Evolutionary conservation across 345 rosid species (phyloP).

Genomic region (Euphorbia peplus): DNA sequence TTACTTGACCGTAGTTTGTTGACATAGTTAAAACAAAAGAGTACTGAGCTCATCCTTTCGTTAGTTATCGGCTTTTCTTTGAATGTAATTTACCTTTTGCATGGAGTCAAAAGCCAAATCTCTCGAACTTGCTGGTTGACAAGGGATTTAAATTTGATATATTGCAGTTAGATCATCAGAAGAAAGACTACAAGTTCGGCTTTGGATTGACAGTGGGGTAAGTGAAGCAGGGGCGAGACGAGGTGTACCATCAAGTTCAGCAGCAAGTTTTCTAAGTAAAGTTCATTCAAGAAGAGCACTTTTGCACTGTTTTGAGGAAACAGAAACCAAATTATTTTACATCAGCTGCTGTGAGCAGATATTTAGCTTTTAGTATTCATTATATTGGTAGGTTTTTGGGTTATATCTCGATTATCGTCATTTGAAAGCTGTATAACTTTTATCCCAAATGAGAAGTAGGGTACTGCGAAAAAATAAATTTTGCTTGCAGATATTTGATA

Average conservation of each 20-base stretch:
- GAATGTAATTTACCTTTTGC: too few species aligned
- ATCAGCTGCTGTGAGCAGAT: constrained; percentile 8
- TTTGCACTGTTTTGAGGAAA: constrained; percentile 7
- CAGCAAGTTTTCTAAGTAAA: constrained; percentile 6
- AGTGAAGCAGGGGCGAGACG: not conserved
- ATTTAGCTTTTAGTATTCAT: constrained; percentile 8
- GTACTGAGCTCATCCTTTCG: too few species aligned
- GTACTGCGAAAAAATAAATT: not conserved
- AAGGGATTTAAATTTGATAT: not conserved
- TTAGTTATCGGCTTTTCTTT: too few species aligned
- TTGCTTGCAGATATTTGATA: not conserved
- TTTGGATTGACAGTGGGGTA: constrained; percentile 88
- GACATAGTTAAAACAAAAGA: too few species aligned
- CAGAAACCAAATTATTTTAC: constrained; percentile 9
- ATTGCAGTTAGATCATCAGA: constrained; percentile 83
- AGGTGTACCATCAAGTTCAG: not conserved
- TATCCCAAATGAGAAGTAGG: not conserved
- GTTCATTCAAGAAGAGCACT: not conserved
- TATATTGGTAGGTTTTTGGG: constrained; percentile 8
- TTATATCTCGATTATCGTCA: not conserved
- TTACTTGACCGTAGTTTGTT: too few species aligned
- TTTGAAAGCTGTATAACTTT: not conserved
- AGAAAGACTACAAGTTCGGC: constrained; percentile 94
- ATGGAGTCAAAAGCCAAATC: not conserved
- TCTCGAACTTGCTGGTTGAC: not conserved